Evolutionary conservation across 345 rosid genomes (phyloP), one percentile per base, ranked within the genome.

Genomic region (Corymbia maculata): DNA sequence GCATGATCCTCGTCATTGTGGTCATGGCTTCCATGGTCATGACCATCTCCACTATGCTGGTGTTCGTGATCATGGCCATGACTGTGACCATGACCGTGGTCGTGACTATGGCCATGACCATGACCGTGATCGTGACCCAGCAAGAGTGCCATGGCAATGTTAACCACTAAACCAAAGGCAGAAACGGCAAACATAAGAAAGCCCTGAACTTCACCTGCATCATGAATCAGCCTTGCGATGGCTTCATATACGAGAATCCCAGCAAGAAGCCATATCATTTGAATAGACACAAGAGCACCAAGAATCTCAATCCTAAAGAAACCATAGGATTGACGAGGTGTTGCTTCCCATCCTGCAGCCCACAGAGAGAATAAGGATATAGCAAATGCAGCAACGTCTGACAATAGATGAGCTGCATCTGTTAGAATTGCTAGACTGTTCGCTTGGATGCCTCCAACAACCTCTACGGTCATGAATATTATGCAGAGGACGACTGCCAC

Each of bases 261-360:
- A 52, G 96, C 91, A 75, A 95, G 96, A 89, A 95, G 95, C 97
- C 96, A 94, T 44, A 94, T 94, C 93, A 95, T 90, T 90, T 93
- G 96, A 51, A 94, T 95, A 30, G 96, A 95, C 87, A 94, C 92
- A 42, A 95, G 92, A 47, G 95, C 94, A 51, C 96, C 96, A 21
- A 94, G 94, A 80, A 94, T 93, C 92, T 93, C 95, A 66, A 94
- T 92, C 89, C 96, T 92, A 90, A 93, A 93, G 89, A 94, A 95
- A 24, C 96, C 97, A 87, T 94, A 95, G 36, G 97, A 92, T 87
- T 93, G 97, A 24, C 93, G 93, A 2, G 97, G 96, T 52, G 89
- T 95, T 4, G 96, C 96, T 86, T 94, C 96, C 96, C 97, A 95
- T 36, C 95, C 95, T 0, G 96, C 59, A 28, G 95, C 97, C 97